Evolutionary conservation across 192 early-diverging fungal genomes (phyloP), one percentile per base, ranked within the genome.

Genomic region (Haplosporangium gracile): DNA sequence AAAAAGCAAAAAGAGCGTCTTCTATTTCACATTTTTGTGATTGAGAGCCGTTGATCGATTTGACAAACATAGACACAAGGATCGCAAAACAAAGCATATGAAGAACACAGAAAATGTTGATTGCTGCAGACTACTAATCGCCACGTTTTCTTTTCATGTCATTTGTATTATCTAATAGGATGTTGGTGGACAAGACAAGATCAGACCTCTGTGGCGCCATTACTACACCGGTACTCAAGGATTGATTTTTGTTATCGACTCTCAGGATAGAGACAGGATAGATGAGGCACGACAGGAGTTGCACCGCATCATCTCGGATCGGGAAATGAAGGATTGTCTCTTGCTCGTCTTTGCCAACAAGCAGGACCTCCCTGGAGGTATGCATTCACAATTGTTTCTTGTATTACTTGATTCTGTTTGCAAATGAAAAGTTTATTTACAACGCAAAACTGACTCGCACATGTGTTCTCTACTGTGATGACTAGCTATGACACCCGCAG

Each of bases 101-200:
- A 60, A 51, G 15, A 51, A 51, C 47, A 51, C 15, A 51, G 18
- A 20, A 51, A 51, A 51, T 2, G 49, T 5, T 20, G 4, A 22
- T 22, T 51, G 5, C 5, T 18, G 49, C 49, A 16, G 36, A 60
- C 36, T 60, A 22, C 36, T 34, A 63, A 65, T 26, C 11, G 2
- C 40, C 76, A 34, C 24, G 39, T n/a, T 26, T 47, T 53, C 57
- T n/a, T 68, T 22, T 53, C 38, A 16, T 70, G 43, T 47, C 36
- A 10, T 29, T 60, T 60, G 6, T 32, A 29, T 9, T 57, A 78
- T 4, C 18, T 13, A 36, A 68, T 79, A 93, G 94, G 94, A 97
- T 89, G 96, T 97, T 8, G 97, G 97, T 71, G 97, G 97, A 74
- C 96, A 97, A 87, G 96, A 97, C 87, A 96, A 97, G 91, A 97